Conservation (phyloP, 495 filamentous ascomycete species). For the Talaromyces ruber region DNA sequence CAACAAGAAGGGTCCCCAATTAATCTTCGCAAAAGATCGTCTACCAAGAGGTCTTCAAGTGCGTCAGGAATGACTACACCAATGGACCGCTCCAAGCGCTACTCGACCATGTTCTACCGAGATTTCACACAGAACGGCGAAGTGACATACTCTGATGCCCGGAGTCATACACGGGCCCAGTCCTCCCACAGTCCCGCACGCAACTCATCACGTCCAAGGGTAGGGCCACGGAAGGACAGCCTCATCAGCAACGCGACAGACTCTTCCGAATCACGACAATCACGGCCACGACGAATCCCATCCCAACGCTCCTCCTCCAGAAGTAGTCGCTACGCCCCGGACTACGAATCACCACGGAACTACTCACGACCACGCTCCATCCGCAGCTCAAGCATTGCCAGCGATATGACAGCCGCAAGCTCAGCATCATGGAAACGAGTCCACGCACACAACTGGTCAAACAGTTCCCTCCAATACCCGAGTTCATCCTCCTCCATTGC, state of each 20-base stretch:
- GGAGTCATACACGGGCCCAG: background rate
- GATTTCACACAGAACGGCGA: constrained; percentile 1
- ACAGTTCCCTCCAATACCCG: background rate
- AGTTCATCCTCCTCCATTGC: background rate
- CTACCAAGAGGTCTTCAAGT: constrained; percentile 5
- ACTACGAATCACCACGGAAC: background rate
- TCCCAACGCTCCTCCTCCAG: constrained; percentile 2
- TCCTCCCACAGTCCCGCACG: background rate
- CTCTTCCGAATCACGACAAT: background rate
- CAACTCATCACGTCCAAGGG: background rate
- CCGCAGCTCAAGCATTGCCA: constrained; percentile 3
- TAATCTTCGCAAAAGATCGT: background rate
- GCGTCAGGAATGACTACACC: background rate
- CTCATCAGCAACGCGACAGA: background rate
- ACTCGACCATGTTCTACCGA: constrained; percentile 5
- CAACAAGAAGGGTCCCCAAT: background rate
- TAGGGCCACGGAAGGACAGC: background rate
- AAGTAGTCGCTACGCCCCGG: background rate
- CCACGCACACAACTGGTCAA: background rate
- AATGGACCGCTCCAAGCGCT: constrained; percentile 1
- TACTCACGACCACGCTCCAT: constrained; percentile 1
- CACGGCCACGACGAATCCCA: background rate
- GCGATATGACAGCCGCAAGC: background rate
- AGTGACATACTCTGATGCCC: background rate
- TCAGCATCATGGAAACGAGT: background rate